phyloP scores from a whole-genome alignment of 192 early-diverging fungal species.

The Radiomyces spectabilis region DNA sequence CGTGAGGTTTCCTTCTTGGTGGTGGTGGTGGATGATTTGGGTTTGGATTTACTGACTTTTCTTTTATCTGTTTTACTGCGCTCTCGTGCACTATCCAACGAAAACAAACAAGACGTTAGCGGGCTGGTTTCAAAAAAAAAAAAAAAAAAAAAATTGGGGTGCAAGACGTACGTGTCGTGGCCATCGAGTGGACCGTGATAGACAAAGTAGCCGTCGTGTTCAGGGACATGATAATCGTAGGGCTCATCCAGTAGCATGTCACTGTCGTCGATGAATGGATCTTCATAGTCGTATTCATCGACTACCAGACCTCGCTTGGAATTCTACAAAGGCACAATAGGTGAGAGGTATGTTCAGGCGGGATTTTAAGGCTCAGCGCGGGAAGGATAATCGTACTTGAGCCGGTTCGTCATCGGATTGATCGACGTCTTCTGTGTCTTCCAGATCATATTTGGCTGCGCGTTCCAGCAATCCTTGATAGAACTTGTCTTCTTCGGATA shows the following conservation, averaged over 20 bases:
- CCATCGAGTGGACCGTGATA: conserved; percentile 38
- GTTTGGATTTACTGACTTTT: not conserved
- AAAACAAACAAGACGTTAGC: not conserved
- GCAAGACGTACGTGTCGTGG: conserved; percentile 14
- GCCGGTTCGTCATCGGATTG: not conserved
- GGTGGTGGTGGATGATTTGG: not conserved
- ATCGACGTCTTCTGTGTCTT: not conserved
- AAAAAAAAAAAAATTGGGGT: not conserved
- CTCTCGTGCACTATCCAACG: not conserved
- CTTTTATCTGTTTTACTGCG: not conserved
- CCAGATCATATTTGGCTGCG: not conserved
- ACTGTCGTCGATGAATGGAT: conserved; percentile 57
- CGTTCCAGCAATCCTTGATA: not conserved
- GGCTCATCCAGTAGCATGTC: conserved; percentile 36
- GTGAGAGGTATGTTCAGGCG: no score
- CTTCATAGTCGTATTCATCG: conserved; percentile 44
- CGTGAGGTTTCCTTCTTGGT: no score
- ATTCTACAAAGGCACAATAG: no score
- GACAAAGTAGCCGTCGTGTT: conserved; percentile 41
- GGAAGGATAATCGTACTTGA: no score
- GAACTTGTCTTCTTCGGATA: not conserved
- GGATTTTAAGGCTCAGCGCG: no score
- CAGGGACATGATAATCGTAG: conserved; percentile 10
- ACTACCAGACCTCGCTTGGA: conserved; percentile 19
- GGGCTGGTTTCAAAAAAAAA: not conserved